phyloP scores from a whole-genome alignment of 257 asterid species.

The Solanum stenotomum region DNA sequence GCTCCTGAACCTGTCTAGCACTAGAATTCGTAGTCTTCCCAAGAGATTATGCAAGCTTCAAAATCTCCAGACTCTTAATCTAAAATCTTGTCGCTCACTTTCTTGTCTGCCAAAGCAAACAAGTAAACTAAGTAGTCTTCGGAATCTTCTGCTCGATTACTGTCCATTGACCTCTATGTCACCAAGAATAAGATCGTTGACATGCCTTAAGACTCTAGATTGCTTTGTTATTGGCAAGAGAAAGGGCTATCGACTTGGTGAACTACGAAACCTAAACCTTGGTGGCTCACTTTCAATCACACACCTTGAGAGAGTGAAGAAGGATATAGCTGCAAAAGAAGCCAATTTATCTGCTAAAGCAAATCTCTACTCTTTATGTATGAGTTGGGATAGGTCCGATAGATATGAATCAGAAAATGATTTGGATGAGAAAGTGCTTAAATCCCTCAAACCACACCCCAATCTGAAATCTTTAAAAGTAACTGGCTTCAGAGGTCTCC shows the following conservation, averaged over 20 bases:
- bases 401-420: neutral
- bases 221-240: conserved; percentile 12
- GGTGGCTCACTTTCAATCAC: conserved; percentile 2
- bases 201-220: conserved; percentile 12
- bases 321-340: conserved; percentile 6
- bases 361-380: neutral
- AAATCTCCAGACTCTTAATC: conserved; percentile 8
- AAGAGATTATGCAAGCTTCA: neutral
- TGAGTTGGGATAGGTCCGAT: neutral
- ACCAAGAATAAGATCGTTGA: conserved; percentile 8
- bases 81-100: neutral
- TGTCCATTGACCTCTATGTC: conserved; percentile 11
- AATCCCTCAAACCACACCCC: conserved; percentile 14
- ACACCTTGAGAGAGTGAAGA: conserved; percentile 11
- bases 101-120: neutral
- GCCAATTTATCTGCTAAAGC: conserved; percentile 13
- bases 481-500: conserved; percentile 2
- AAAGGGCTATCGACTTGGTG: conserved; percentile 9
- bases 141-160: neutral
- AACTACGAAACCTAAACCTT: conserved; percentile 13
- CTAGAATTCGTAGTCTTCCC: neutral
- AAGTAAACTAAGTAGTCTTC: neutral
- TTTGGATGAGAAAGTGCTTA: conserved; percentile 8
- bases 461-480: neutral
- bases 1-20: neutral